Percentiles rank a stretch among this genome's conserved stretches.
Conservation (phyloP, 805 yeast species). For the Ogataea trehaloabstinens region DNA sequence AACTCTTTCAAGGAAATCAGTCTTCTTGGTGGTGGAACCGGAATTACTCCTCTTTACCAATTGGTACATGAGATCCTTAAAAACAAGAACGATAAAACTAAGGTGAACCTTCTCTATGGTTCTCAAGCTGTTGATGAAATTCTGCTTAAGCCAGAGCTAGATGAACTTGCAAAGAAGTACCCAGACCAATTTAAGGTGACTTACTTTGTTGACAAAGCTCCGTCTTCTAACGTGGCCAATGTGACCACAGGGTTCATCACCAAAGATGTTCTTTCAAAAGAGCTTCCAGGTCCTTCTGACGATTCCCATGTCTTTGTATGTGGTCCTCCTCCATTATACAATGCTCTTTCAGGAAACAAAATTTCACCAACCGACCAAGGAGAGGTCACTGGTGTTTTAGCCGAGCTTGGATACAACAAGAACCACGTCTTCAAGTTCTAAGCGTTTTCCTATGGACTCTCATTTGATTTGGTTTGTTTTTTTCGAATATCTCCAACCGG, state of each 20-base stretch:
- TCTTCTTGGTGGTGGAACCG: slow-evolving; percentile 94
- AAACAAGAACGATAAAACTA: slow-evolving; percentile 86
- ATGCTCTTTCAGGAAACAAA: slow-evolving; percentile 84
- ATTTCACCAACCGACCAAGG: slow-evolving; percentile 90
- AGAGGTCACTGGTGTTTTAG: slow-evolving; percentile 82
- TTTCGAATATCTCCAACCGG: too few relatives aligned
- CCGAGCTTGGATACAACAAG: slow-evolving; percentile 83
- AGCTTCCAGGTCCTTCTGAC: slow-evolving; percentile 61
- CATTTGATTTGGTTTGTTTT: too few relatives aligned
- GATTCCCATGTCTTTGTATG: slow-evolving; percentile 81
- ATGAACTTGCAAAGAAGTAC: slow-evolving; percentile 58
- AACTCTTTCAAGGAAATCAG: slow-evolving; percentile 79
- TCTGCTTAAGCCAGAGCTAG: slow-evolving; percentile 75
- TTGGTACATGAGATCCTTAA: slow-evolving; percentile 70
- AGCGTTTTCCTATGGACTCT: too few relatives aligned
- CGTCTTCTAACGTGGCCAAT: slow-evolving; percentile 38
- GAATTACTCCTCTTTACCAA: slow-evolving; percentile 95
- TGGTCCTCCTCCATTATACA: slow-evolving; percentile 93
- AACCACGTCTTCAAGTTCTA: slow-evolving; percentile 89
- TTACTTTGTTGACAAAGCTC: slow-evolving; percentile 74
- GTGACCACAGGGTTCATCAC: slow-evolving; percentile 75
- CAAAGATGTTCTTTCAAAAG: slow-evolving; percentile 62
- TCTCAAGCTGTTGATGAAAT: slow-evolving; percentile 75
- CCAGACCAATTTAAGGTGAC: slow-evolving; percentile 76
- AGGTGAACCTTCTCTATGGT: slow-evolving; percentile 81